Evolutionary conservation across 73 alveolate species (phyloP), one percentile per base, ranked within the genome.

Genomic region (Stentor coeruleus): DNA sequence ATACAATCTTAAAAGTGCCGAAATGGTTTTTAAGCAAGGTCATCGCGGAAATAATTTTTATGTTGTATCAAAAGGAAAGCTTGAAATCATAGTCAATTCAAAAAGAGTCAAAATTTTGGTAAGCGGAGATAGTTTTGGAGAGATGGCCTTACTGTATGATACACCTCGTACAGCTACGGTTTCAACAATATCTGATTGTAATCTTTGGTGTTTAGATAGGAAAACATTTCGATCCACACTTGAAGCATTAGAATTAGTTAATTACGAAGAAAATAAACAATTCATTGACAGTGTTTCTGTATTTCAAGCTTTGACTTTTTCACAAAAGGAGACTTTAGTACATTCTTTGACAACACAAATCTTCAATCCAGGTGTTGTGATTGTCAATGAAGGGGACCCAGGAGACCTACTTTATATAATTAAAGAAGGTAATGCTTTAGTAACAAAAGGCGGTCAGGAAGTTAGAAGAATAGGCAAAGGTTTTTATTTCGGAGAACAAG

Each of bases 91-190:
- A 33, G 39, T 20, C n/a, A 66, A 66, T 20, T 20, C 40, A 66
- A 66, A 20, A 11, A 37, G 37, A 26, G 33, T 20, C 11, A 31
- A 31, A 2, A 31, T 33, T 26, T 33, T 82, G 33, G 58, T 74
- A 41, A 90, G 93, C 3, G 97, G 97, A 26, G 92, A 79, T 39
- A 93, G 97, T 55, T 95, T 95, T 88, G 99, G 99, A 60, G 99
- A 95, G 81, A 84, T 95, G 39, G 99, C 99, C 74, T 90, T 95
- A 36, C 90, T 95, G 77, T 92, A 95, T 81, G 91, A 95, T 86
- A 92, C 92, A 11, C 93, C 91, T 36, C 88, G 99, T 85, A 91
- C 98, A 11, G 98, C 98, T n/a, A 79, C 98, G n/a, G 91, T 95
- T 74, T 86, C 84, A 41, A 91, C 97, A 28, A 87, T 87, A 3